phyloP scores from a whole-genome alignment of 2,329 filamentous ascomycete species.

The Talaromyces islandicus region DNA sequence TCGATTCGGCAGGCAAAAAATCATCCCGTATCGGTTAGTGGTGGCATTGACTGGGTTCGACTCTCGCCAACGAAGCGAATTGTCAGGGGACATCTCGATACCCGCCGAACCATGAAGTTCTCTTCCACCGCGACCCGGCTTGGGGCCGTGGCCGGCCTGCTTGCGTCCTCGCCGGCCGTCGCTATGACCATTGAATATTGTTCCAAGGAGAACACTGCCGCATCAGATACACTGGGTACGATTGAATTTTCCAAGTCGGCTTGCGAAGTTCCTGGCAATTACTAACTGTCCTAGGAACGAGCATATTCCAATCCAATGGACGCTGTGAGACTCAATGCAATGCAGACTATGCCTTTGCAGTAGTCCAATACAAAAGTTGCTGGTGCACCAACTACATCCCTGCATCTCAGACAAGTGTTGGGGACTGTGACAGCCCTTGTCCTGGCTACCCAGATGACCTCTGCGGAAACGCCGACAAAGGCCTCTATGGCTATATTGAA shows the following conservation, averaged over 20 bases:
- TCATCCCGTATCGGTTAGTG: background rate
- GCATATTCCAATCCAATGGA: constrained; percentile 42
- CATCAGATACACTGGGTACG: constrained; percentile 32
- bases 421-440: constrained; percentile 35
- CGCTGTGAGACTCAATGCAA: constrained; percentile 34
- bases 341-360: constrained; percentile 38
- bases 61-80: background rate
- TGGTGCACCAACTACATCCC: constrained; percentile 46
- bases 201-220: constrained; percentile 41
- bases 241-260: background rate
- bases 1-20: background rate
- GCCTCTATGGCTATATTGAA: constrained; percentile 39
- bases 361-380: constrained; percentile 41
- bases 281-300: constrained; percentile 22
- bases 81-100: background rate
- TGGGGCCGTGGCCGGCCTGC: constrained; percentile 18
- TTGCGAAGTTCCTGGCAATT: background rate
- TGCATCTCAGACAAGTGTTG: constrained; percentile 25
- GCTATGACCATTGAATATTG: constrained; percentile 33
- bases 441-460: constrained; percentile 43
- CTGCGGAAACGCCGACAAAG: constrained; percentile 36
- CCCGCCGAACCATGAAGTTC: background rate
- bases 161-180: constrained; percentile 17
- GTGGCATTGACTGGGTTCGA: background rate
- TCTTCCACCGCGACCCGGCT: background rate